Evolutionary conservation across 129 eudicot genomes (phyloP).

Genomic region (Escallonia herrerae): DNA sequence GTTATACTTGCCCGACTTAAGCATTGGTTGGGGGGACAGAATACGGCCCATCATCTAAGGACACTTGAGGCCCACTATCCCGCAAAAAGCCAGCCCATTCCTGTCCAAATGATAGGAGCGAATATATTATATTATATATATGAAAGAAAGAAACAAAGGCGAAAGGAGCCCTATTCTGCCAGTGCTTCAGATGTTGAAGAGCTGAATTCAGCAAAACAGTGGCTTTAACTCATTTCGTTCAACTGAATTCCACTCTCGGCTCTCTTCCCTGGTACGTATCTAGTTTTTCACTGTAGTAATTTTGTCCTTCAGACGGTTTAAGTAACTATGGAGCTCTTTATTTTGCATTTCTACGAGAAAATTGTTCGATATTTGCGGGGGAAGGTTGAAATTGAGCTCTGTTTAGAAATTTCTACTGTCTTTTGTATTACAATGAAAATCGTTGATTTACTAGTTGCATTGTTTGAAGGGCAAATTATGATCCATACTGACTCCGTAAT

Average conservation of each 20-base stretch:
- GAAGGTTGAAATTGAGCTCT: slow-evolving; percentile 1
- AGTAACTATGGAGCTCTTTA: background rate
- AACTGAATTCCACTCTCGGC: background rate
- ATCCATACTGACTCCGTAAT: background rate
- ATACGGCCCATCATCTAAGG: no score
- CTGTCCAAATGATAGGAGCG: background rate
- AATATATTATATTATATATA: no score
- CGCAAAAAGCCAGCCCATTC: background rate
- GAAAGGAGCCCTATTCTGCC: background rate
- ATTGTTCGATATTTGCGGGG: background rate
- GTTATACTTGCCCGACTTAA: no score
- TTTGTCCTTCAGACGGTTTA: background rate
- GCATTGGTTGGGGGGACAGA: no score
- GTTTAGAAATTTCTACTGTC: background rate
- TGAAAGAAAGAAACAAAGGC: background rate
- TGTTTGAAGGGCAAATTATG: background rate
- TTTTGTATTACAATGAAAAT: background rate
- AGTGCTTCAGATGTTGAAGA: background rate
- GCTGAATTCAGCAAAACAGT: background rate
- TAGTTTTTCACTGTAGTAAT: background rate
- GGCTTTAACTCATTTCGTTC: background rate
- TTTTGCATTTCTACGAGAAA: background rate
- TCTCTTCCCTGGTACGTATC: background rate
- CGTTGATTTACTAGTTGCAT: background rate
- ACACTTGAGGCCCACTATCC: no score